Evolutionary conservation across 805 yeast species (phyloP).

Genomic region (Saccharomyces paradoxus): DNA sequence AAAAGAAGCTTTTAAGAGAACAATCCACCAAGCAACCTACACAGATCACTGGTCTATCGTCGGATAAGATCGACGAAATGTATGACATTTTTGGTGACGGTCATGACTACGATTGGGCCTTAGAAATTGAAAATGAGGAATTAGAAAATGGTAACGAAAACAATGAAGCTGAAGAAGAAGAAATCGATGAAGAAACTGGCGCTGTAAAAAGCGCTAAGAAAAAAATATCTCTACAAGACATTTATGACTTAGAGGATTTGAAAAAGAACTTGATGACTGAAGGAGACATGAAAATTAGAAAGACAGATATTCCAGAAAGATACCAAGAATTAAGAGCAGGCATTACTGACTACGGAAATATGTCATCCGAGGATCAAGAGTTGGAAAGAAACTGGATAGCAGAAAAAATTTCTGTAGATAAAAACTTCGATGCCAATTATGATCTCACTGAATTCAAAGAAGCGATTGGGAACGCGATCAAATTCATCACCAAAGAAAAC

Average conservation of each 20-base stretch:
- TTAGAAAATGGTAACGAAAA: slow-evolving; percentile 31
- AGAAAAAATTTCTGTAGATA: slow-evolving; percentile 52
- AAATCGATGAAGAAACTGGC: slow-evolving; percentile 17
- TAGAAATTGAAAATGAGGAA: slow-evolving; percentile 56
- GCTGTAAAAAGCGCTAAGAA: slow-evolving; percentile 17
- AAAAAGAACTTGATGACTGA: slow-evolving; percentile 87
- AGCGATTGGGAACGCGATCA: slow-evolving; percentile 65
- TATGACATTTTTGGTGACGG: slow-evolving; percentile 97
- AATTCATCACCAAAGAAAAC: slow-evolving; percentile 64
- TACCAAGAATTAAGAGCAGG: slow-evolving; percentile 66
- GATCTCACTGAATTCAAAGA: slow-evolving; percentile 48
- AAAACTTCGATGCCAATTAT: slow-evolving; percentile 33
- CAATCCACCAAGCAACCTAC: slow-evolving; percentile 46
- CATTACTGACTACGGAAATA: slow-evolving; percentile 54
- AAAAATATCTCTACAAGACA: slow-evolving; percentile 62
- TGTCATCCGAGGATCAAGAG: slow-evolving; percentile 59
- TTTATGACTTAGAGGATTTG: slow-evolving; percentile 89
- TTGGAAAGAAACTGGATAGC: slow-evolving; percentile 77
- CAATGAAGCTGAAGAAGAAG: slow-evolving; percentile 11
- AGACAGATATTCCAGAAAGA: slow-evolving; percentile 86
- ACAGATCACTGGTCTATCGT: slow-evolving; percentile 58
- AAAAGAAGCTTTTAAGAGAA: slow-evolving; percentile 29
- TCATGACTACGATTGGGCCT: slow-evolving; percentile 95
- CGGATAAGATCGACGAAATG: slow-evolving; percentile 86
- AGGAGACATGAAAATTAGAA: slow-evolving; percentile 80